phyloP scores from a whole-genome alignment of 1,139 yeast genomes.

The Saccharomyces uvarum region DNA sequence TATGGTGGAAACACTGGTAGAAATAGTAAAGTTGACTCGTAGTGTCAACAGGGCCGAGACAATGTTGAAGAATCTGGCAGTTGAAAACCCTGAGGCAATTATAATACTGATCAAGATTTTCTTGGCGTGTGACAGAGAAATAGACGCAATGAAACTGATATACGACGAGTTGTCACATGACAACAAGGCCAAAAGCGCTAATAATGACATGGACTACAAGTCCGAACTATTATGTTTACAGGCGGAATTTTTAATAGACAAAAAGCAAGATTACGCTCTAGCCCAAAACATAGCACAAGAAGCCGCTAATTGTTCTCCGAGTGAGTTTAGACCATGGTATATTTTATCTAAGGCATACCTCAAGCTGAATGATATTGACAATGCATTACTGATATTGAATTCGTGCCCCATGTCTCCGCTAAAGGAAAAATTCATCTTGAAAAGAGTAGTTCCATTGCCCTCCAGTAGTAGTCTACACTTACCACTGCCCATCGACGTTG shows the following conservation, averaged over 20 bases:
- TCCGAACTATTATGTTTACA: conserved; percentile 41
- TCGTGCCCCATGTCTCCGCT: conserved; percentile 92
- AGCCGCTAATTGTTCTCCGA: conserved; percentile 82
- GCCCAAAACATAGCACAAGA: conserved; percentile 72
- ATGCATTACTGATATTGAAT: conserved; percentile 77
- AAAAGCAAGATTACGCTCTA: conserved; percentile 59
- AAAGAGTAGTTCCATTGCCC: conserved; percentile 34
- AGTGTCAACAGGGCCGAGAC: conserved; percentile 55
- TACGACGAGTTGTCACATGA: conserved; percentile 43
- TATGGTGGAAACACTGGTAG: conserved; percentile 73
- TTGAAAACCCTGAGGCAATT: conserved; percentile 41
- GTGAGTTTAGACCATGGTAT: conserved; percentile 90
- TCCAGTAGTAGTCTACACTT: conserved; percentile 43
- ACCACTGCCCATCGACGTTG: conserved; percentile 80
- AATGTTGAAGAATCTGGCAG: conserved; percentile 38
- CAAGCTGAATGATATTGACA: conserved; percentile 66
- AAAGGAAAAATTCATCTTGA: conserved; percentile 61
- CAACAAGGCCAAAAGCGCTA: conserved; percentile 40
- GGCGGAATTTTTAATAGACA: conserved; percentile 59
- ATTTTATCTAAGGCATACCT: conserved; percentile 69
- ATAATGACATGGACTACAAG: conserved; percentile 29
- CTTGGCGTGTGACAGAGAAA: conserved; percentile 64
- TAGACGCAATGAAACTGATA: conserved; percentile 64
- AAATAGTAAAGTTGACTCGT: conserved; percentile 63
- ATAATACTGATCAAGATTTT: conserved; percentile 47